Evolutionary conservation across 1,284 basidiomycete species (phyloP).

Genomic region (Phellinidium pouzarii): DNA sequence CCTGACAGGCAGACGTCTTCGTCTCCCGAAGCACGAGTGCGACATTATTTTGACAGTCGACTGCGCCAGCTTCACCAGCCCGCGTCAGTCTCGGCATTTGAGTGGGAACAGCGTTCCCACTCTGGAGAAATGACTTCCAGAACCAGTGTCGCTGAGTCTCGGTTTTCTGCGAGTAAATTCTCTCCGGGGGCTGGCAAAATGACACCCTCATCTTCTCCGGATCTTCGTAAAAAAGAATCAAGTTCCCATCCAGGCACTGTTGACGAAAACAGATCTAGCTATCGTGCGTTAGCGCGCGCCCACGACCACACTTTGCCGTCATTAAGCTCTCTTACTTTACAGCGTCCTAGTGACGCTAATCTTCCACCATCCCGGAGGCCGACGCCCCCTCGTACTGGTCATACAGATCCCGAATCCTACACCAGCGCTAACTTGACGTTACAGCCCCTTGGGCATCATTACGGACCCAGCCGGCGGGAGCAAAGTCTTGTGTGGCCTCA

Average conservation of each 20-base stretch:
- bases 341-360: not conserved
- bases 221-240: not conserved
- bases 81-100: not conserved
- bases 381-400: not conserved
- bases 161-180: not conserved
- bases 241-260: not conserved
- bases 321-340: not conserved
- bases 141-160: not conserved
- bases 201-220: not conserved
- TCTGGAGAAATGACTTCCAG: not conserved
- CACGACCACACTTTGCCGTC: not conserved
- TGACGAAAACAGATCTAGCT: not conserved
- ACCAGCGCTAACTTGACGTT: not conserved
- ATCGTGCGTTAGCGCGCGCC: not conserved
- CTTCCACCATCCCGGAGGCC: not conserved
- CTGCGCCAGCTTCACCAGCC: not conserved
- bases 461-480: not conserved
- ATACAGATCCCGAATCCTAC: not conserved
- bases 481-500: slow-evolving; percentile 1
- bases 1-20: not conserved
- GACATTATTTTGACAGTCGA: not conserved
- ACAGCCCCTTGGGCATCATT: not conserved
- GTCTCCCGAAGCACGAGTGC: not conserved
- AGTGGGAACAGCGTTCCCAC: not conserved
- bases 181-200: not conserved